Evolutionary conservation across 2,329 filamentous ascomycete genomes (phyloP), one percentile per base, ranked within the genome.

Genomic region (Alternaria postmessia): DNA sequence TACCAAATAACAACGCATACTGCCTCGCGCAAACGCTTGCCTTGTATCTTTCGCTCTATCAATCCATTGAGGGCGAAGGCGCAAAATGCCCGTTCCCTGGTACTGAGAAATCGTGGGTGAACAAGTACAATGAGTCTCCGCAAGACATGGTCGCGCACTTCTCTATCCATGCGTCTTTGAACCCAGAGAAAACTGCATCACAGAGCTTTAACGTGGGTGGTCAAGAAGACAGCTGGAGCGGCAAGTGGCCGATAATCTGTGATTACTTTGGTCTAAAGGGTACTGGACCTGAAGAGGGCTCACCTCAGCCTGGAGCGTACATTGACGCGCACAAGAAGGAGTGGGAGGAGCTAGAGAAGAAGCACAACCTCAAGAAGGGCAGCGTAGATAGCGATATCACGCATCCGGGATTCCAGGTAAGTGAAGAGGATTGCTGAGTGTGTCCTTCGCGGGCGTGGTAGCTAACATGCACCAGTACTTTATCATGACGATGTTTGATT

Each of bases 211-310:
- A 83, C 57, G 77, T 78, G 1, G 81, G 79, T 9, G 81, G 82
- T 24, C 78, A 75, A 52, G 71, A 76, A 32, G 62, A 73, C 5
- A 77, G 74, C 2, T 83, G 81, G 82, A 76, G 75, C 16, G 64
- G 70, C 11, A 82, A 82, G 65, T 84, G 81, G 82, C 80, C 81
- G 3, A 65, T 81, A 6, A 79, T 83, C 44, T 81, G 79, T 65
- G 75, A 79, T 7, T 83, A 82, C 64, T 83, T 83, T 70, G 79
- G 80, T 3, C 69, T 84, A 39, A 79, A 79, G 62, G 81, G 81
- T 1, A 78, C 78, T 7, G 70, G 70, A 0, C 73, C 73, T 6
- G 67, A 67, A 52, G 64, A 70, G 54, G 64, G 68, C 26, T 63
- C 71, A 18, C 71, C 71, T 7, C 71, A 75, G 59, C 72, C 72